These are phyloP conservation scores for Camillea tinctor DNA, from an alignment of 2,329 filamentous ascomycete genomes.

Conservation along the genomic window DNA sequence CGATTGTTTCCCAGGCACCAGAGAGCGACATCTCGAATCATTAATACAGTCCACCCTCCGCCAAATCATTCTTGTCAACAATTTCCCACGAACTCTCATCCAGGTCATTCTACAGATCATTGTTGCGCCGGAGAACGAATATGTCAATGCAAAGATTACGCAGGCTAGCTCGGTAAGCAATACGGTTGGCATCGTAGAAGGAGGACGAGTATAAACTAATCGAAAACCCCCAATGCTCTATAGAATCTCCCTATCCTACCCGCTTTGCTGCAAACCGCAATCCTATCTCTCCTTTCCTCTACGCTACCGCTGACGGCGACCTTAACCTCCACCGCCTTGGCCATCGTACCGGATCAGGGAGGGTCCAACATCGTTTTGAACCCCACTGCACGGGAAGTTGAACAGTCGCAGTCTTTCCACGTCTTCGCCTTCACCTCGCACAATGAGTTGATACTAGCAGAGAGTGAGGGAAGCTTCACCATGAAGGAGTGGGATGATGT, in stretches of 20 bases:
- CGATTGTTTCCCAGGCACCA: conserved; percentile 50
- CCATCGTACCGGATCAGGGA: conserved; percentile 47
- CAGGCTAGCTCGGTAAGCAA: conserved; percentile 59
- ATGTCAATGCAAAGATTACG: conserved; percentile 57
- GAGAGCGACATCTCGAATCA: conserved; percentile 79
- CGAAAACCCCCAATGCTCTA: conserved; percentile 5
- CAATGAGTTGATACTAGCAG: conserved; percentile 70
- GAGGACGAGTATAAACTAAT: conserved; percentile 20
- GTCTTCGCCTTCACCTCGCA: conserved; percentile 79
- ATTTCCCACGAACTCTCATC: conserved; percentile 74
- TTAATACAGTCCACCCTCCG: conserved; percentile 70
- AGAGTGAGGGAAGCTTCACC: conserved; percentile 79
- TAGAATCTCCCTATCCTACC: conserved; percentile 82
- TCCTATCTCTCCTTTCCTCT: conserved; percentile 77
- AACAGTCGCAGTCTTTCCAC: conserved; percentile 69
- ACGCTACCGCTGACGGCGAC: conserved; percentile 77
- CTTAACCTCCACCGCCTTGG: conserved; percentile 63
- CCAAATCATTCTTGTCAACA: conserved; percentile 71
- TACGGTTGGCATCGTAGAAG: background rate
- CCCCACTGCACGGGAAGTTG: conserved; percentile 62
- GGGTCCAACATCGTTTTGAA: conserved; percentile 49
- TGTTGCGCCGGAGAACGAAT: conserved; percentile 66
- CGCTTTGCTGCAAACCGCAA: conserved; percentile 74
- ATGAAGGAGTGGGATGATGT: conserved; percentile 73
- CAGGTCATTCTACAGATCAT: conserved; percentile 80